A percentile compares a stretch with the other conserved stretches of the same genome.
Evolutionary conservation across 129 eudicot genomes (phyloP).

Genomic region (Artemisia argyi): DNA sequence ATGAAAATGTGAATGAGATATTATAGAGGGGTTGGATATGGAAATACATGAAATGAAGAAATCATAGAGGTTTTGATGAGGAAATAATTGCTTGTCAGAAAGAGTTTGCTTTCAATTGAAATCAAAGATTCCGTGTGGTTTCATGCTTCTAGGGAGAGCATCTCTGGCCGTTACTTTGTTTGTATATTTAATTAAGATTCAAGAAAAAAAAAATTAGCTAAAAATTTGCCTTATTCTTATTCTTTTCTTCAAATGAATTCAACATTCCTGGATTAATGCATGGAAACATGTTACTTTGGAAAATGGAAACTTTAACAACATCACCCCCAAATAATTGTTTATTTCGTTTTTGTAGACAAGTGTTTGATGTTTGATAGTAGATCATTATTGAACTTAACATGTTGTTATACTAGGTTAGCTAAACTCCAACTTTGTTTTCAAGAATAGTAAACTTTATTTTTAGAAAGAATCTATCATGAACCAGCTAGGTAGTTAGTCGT

Average conservation of each 20-base stretch:
- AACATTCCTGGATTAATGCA: constrained; percentile 37
- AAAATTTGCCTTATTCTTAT: constrained; percentile 13
- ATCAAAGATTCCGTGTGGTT: constrained; percentile 45
- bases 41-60: constrained; percentile 3
- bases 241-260: constrained; percentile 35
- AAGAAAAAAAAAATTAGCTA: constrained; percentile 4
- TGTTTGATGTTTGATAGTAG: no score
- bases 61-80: constrained; percentile 12
- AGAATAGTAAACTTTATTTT: no score
- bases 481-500: no score
- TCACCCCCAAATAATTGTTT: not conserved
- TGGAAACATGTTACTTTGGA: constrained; percentile 31
- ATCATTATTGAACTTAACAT: no score
- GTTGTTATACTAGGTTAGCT: no score
- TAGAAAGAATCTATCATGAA: no score
- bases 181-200: not conserved
- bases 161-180: constrained; percentile 21
- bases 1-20: not conserved
- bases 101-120: constrained; percentile 38
- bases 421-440: no score
- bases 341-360: not conserved
- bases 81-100: constrained; percentile 24
- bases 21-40: constrained; percentile 11
- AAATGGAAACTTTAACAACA: not conserved
- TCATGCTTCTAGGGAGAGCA: constrained; percentile 44